Conservation (phyloP, 1,139 yeast genomes). For the Sugiyamaella neomexicana region DNA sequence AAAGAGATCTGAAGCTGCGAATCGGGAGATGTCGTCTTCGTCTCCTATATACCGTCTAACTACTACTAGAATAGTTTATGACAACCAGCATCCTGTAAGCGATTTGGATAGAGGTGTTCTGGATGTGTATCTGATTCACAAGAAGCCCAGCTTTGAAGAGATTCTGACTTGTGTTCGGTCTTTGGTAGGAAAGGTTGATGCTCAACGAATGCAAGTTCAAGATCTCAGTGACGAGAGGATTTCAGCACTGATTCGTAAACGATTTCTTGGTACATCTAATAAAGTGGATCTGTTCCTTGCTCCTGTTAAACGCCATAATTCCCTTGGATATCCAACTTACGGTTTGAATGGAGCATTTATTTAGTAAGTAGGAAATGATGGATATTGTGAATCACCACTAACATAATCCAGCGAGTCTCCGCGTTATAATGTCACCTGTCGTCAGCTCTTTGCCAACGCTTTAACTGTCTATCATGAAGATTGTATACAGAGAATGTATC, state of each 20-base stretch:
- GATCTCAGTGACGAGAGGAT: slow-evolving; percentile 15
- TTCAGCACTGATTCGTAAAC: slow-evolving; percentile 11
- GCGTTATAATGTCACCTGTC: neutral
- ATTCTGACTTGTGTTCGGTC: slow-evolving; percentile 10
- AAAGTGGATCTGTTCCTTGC: slow-evolving; percentile 22
- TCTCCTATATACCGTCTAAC: neutral
- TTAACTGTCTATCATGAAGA: slow-evolving; percentile 7
- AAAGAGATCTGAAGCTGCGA: neutral
- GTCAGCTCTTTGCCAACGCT: slow-evolving; percentile 1
- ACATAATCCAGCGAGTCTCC: neutral
- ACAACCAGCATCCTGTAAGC: neutral
- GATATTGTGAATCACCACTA: too few relatives aligned
- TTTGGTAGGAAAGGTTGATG: slow-evolving; percentile 4
- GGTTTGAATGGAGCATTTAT: slow-evolving; percentile 21
- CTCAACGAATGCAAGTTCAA: neutral
- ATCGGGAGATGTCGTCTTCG: too few relatives aligned
- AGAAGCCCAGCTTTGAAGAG: slow-evolving; percentile 4
- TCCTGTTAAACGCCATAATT: slow-evolving; percentile 19
- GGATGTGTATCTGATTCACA: slow-evolving; percentile 20
- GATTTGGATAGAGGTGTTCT: slow-evolving; percentile 6
- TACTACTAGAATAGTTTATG: neutral
- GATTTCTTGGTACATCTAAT: slow-evolving; percentile 18
- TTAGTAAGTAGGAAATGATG: slow-evolving; percentile 22
- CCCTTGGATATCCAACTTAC: slow-evolving; percentile 25
- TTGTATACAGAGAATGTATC: slow-evolving; percentile 2